These are phyloP conservation scores for Rosa multiflora DNA, from an alignment of 306 rosid genomes.

Conservation along the genomic window DNA sequence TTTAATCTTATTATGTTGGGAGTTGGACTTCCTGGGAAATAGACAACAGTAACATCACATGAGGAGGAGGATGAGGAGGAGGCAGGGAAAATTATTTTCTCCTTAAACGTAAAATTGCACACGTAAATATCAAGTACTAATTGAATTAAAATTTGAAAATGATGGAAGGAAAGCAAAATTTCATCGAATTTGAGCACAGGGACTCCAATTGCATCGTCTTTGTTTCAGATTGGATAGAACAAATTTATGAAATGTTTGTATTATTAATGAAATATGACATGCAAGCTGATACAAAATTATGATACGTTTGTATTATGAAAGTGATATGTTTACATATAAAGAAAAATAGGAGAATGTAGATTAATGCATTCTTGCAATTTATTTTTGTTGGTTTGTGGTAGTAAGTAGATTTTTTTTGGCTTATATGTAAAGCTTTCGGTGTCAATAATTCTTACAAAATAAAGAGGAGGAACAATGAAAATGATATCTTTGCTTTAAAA, in stretches of 20 bases:
- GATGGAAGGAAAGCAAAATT: background rate
- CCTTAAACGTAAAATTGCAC: background rate
- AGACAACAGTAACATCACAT: background rate
- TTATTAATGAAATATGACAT: background rate
- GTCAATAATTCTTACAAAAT: background rate
- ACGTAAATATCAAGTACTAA: background rate
- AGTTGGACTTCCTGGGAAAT: background rate
- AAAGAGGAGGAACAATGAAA: background rate
- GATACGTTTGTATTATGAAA: background rate
- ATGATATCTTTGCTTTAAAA: background rate
- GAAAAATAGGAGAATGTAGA: background rate
- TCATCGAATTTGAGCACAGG: background rate
- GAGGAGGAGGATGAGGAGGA: background rate
- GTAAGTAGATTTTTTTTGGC: slow-evolving; percentile 5
- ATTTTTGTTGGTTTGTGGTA: background rate
- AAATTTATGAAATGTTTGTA: background rate
- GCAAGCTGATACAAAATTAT: background rate
- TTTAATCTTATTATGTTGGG: background rate
- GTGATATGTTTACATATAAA: background rate
- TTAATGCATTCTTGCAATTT: background rate
- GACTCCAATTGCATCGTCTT: background rate
- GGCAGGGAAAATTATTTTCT: background rate
- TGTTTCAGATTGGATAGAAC: background rate
- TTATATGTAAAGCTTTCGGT: background rate
- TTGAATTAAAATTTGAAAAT: background rate